Evolutionary conservation across 1,284 basidiomycete species (phyloP), one percentile per base, ranked within the genome.

Genomic region (Boletus albobrunnescens): DNA sequence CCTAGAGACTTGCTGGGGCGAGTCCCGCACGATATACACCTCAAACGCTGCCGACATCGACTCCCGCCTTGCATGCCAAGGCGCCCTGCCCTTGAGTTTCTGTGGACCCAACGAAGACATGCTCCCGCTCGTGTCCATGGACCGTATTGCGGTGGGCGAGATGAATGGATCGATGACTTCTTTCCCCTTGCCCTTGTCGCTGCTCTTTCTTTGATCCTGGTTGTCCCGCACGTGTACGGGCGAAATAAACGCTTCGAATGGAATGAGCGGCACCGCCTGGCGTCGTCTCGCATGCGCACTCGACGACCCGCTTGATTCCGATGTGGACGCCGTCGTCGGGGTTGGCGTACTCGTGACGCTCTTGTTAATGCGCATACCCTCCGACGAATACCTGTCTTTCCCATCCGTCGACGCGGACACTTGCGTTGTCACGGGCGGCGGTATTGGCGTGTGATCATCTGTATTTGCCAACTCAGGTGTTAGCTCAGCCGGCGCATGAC

Each of bases 211-310:
- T 17, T 8, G 22, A 6, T 28, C 24, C 11, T 11, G 33, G 8
- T 7, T 7, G 11, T 10, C 9, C 11, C 37, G 37, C 6, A 36
- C 0, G 8, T 40, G 44, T 3, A 41, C 28, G 11, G 62, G 62
- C 12, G 60, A 65, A 14, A 65, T 63, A 26, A 59, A 61, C 11
- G 45, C 52, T 19, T 57, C 48, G 9, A 65, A 63, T 7, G 57
- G 50, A 8, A 47, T 19, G 5, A 40, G 36, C 9, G 44, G 14
- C 2, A n/a, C 5, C 5, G 12, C 4, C 11, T 41, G 42, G 17
- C 47, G 41, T 26, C 36, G 46, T 28, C 26, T 30, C 20, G 23
- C 22, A 10, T 26, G 32, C 1, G 39, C 28, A 3, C 31, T 40
- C 6, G 14, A 36, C 7, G 39, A 31, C 19, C 16, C 3, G 11